Evolutionary conservation across 768 basidiomycete genomes (phyloP), one percentile per base, ranked within the genome.

Genomic region (Tulasnella sp.): DNA sequence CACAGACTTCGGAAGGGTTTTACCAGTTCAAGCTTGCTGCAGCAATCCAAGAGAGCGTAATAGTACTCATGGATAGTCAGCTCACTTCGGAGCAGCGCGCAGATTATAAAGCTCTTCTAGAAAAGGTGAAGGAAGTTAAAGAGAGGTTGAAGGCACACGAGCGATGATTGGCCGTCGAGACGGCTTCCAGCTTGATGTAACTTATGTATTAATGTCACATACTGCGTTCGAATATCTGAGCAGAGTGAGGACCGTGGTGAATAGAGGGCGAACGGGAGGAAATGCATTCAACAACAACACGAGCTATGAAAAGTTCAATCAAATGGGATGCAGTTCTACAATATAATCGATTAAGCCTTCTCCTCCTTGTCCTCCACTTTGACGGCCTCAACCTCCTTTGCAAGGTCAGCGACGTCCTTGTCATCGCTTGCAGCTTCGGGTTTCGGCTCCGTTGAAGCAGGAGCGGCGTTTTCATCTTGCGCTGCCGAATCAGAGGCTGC

Each of bases 391-490:
- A 67, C 61, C 61, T 67, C 61, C 61, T 67, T 67, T 35, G 61
- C 29, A 39, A 40, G 20, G 37, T 42, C 71, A 46, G 10, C 71
- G 71, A 46, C 37, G 32, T 6, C 71, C 44, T 72, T 46, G 71
- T 46, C 71, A 37, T 72, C 71, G 20, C 32, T 46, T 18, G 71
- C 37, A 46, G 16, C 37, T 7, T 72, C 71, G 5, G 71, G 18
- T 35, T 72, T 72, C 15, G 71, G 6, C 39, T 72, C 71, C 44
- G 71, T 40, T 42, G 71, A 40, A 20, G 71, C 37, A 32, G 71
- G 71, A 13, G 71, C 71, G 80, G 84, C 83, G 11, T 84, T 83
- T 71, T 83, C 84, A 73, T 84, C 84, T 70, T 84, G 81, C 79
- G 82, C 81, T 79, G 83, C 82, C 51, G 82, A 82, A 46, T 84